phyloP scores from a whole-genome alignment of 1,139 yeast species.

The Candida mesenterica region DNA sequence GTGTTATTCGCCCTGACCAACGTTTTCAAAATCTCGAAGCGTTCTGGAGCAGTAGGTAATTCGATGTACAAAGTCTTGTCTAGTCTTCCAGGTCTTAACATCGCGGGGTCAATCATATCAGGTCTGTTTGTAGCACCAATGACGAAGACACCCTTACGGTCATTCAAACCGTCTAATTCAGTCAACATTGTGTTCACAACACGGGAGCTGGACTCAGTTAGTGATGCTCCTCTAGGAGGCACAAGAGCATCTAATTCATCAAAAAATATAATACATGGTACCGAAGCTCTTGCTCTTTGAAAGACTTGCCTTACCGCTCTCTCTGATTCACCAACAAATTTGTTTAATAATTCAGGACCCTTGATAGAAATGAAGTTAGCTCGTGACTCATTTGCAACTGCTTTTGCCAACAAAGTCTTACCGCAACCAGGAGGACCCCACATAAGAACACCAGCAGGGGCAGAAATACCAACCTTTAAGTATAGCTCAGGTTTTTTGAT shows the following conservation, averaged over 20 bases:
- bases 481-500: constrained; percentile 89
- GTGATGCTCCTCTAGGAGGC: constrained; percentile 84
- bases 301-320: constrained; percentile 94
- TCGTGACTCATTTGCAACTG: constrained; percentile 96
- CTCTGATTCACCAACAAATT: constrained; percentile 96
- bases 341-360: constrained; percentile 92
- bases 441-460: constrained; percentile 94
- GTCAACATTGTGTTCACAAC: constrained; percentile 94
- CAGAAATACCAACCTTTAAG: constrained; percentile 87
- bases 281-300: constrained; percentile 89
- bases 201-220: constrained; percentile 87
- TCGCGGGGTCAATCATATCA: constrained; percentile 97
- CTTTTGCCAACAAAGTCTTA: constrained; percentile 93
- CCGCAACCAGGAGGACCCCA: constrained; percentile 99
- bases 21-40: constrained; percentile 78
- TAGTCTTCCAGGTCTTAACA: constrained; percentile 94
- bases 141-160: constrained; percentile 88
- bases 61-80: constrained; percentile 93
- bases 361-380: constrained; percentile 96
- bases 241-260: constrained; percentile 96
- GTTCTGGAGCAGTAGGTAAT: constrained; percentile 74
- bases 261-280: constrained; percentile 92
- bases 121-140: constrained; percentile 98
- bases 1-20: constrained; percentile 70
- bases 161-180: constrained; percentile 91